Conservation (phyloP, 148 eudicot genomes). For the Heliosperma pusillum region DNA sequence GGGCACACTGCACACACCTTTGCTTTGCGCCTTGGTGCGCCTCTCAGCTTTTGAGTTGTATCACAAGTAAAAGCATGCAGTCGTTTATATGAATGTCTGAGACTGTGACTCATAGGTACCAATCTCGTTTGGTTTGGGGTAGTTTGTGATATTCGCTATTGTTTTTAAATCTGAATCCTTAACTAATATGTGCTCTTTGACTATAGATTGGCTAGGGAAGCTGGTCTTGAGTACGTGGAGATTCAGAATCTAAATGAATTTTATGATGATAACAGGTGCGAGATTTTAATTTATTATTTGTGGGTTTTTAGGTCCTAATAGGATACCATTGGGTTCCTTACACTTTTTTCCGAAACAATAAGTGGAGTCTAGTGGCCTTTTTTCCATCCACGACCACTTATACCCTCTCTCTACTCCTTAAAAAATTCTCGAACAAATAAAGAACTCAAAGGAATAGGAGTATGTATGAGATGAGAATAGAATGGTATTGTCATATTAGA, state of each 20-base stretch:
- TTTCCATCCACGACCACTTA: too few species aligned
- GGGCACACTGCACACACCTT: too few species aligned
- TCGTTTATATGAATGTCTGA: not conserved
- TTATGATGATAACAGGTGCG: conserved; percentile 87
- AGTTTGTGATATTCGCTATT: not conserved
- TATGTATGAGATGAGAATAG: not conserved
- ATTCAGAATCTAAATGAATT: conserved; percentile 89
- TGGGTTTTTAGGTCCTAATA: too few species aligned
- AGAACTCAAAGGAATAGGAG: not conserved
- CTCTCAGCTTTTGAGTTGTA: not conserved
- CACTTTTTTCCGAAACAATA: too few species aligned
- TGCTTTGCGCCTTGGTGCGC: too few species aligned
- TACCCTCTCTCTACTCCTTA: not conserved
- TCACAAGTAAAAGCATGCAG: not conserved
- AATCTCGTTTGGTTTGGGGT: not conserved
- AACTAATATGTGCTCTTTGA: conserved; percentile 10
- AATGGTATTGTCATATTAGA: not conserved
- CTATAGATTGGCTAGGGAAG: conserved; percentile 91
- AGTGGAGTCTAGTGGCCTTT: too few species aligned
- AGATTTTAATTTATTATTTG: not conserved
- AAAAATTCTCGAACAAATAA: too few species aligned
- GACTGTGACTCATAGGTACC: not conserved
- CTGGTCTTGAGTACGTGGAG: conserved; percentile 95
- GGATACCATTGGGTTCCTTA: too few species aligned
- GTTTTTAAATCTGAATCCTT: not conserved